These are phyloP conservation scores for Comarum palustre DNA, from an alignment of 306 rosid genomes.

Conservation along the genomic window DNA sequence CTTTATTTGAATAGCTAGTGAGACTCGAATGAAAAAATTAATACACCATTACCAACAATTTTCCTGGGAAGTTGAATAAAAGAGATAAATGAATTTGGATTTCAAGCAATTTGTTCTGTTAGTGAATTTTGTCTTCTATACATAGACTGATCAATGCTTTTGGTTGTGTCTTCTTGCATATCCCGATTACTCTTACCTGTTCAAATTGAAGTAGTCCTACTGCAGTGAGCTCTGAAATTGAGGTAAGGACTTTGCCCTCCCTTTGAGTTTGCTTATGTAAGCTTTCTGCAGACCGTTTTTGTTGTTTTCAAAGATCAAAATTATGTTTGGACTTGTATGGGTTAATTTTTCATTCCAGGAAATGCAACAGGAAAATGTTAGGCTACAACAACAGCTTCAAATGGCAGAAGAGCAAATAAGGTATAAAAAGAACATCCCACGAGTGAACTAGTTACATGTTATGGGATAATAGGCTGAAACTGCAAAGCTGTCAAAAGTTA, in stretches of 20 bases:
- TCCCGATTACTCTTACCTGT: conserved; percentile 1
- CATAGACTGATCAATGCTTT: neutral
- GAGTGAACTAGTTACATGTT: neutral
- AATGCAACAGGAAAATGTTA: conserved; percentile 59
- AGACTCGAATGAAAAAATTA: neutral
- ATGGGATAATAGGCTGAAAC: neutral
- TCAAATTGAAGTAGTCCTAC: conserved; percentile 30
- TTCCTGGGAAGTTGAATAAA: neutral
- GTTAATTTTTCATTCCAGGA: conserved; percentile 41
- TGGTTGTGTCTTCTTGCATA: conserved; percentile 10
- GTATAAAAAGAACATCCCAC: conserved; percentile 21
- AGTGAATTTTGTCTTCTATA: neutral
- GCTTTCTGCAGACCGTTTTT: neutral
- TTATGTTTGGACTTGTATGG: neutral
- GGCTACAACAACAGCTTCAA: conserved; percentile 75
- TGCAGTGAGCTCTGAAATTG: conserved; percentile 36
- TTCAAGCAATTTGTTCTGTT: neutral
- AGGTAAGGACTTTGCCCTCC: conserved; percentile 29
- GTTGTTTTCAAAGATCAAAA: neutral
- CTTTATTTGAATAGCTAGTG: neutral
- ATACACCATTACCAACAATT: neutral
- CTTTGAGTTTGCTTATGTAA: neutral
- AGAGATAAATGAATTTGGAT: neutral
- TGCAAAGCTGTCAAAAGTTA: neutral
- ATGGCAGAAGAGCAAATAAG: conserved; percentile 76